These are phyloP conservation scores for Aspergillus ibericus DNA, from an alignment of 2,329 filamentous ascomycete species.

Conservation along the genomic window DNA sequence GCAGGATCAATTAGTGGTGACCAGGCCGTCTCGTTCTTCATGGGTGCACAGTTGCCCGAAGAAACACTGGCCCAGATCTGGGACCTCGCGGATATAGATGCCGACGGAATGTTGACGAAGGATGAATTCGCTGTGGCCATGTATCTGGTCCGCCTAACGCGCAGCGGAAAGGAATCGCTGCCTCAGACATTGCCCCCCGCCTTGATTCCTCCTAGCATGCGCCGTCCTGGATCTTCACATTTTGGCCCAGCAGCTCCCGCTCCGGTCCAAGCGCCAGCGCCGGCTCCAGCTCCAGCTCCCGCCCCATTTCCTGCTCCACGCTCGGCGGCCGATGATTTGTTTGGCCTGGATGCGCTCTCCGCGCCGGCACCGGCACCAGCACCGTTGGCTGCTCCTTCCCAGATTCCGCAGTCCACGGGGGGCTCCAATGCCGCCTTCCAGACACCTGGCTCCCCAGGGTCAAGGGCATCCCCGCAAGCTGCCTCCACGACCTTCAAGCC, in stretches of 20 bases:
- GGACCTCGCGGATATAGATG: slow-evolving; percentile 94
- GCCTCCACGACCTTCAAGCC: slow-evolving; percentile 70
- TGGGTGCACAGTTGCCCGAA: slow-evolving; percentile 84
- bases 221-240: slow-evolving; percentile 49
- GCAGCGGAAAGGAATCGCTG: slow-evolving; percentile 68
- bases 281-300: slow-evolving; percentile 44
- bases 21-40: slow-evolving; percentile 91
- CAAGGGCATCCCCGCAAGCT: slow-evolving; percentile 35
- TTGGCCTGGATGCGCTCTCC: slow-evolving; percentile 80
- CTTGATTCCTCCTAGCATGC: slow-evolving; percentile 83
- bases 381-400: slow-evolving; percentile 57
- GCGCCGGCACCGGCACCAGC: slow-evolving; percentile 48
- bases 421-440: slow-evolving; percentile 63
- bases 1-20: slow-evolving; percentile 88
- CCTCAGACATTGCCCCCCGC: slow-evolving; percentile 77
- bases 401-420: slow-evolving; percentile 68
- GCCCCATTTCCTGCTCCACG: slow-evolving; percentile 59
- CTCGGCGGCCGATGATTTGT: slow-evolving; percentile 89
- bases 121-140: slow-evolving; percentile 98
- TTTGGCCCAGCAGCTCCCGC: slow-evolving; percentile 40
- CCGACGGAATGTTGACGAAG: slow-evolving; percentile 76
- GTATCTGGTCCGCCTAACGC: slow-evolving; percentile 91
- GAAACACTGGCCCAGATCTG: slow-evolving; percentile 91
- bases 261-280: slow-evolving; percentile 46
- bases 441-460: slow-evolving; percentile 52